Conservation (phyloP, 2,329 filamentous ascomycete genomes). For the Epichloe glyceriae region DNA sequence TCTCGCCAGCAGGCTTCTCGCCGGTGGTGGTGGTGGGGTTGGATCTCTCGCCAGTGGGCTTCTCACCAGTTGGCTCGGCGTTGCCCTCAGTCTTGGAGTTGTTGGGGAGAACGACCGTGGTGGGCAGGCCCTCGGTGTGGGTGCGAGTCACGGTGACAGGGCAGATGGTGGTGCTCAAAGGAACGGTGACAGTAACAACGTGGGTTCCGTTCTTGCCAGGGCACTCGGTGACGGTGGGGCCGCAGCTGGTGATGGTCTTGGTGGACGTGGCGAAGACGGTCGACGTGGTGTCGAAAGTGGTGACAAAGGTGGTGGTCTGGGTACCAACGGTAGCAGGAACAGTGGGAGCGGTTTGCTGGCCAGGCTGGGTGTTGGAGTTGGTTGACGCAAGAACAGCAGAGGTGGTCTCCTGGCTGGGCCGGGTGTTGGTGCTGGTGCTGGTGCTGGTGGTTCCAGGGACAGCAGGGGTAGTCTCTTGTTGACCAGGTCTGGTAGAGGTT, state of each 20-base stretch:
- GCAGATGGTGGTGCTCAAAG: constrained; percentile 48
- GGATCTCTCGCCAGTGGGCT: constrained; percentile 8
- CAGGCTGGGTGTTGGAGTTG: background rate
- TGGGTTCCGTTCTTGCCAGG: constrained; percentile 34
- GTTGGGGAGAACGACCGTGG: constrained; percentile 9
- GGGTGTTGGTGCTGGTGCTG: background rate
- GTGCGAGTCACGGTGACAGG: constrained; percentile 44
- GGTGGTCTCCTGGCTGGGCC: constrained; percentile 1
- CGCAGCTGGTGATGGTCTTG: constrained; percentile 38
- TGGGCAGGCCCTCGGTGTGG: constrained; percentile 13
- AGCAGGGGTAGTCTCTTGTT: constrained; percentile 8
- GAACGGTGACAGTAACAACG: constrained; percentile 39
- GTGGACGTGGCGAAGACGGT: constrained; percentile 37
- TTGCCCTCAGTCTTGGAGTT: constrained; percentile 6
- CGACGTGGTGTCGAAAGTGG: constrained; percentile 31
- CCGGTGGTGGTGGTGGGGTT: background rate
- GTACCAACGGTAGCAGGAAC: background rate
- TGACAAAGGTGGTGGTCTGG: constrained; percentile 11
- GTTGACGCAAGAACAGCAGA: background rate
- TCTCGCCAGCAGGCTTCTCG: constrained; percentile 2
- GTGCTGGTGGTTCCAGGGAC: constrained; percentile 6
- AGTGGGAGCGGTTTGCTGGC: constrained; percentile 2
- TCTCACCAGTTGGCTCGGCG: constrained; percentile 7
- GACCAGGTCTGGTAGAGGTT: constrained; percentile 1
- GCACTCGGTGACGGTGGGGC: constrained; percentile 35